Conservation (phyloP, 2,329 filamentous ascomycete genomes). For the Elsinoe fawcettii region DNA sequence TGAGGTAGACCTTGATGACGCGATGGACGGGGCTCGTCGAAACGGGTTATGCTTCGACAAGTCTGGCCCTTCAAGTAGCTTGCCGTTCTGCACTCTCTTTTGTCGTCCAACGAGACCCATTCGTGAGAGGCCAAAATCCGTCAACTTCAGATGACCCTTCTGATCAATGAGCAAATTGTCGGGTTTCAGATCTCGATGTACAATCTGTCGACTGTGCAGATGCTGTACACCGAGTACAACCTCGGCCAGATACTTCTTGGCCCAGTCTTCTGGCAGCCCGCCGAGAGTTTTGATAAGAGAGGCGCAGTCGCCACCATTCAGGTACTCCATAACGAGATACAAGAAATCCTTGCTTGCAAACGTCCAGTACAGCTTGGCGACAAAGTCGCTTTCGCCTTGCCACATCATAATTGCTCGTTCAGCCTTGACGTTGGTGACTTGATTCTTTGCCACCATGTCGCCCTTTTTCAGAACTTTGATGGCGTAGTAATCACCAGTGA, state of each 20-base stretch:
- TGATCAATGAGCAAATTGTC: conserved; percentile 97
- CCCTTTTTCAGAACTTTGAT: conserved; percentile 98
- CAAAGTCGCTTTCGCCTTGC: conserved; percentile 98
- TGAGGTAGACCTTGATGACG: conserved; percentile 86
- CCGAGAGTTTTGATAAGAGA: conserved; percentile 92
- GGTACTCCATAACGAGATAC: conserved; percentile 97
- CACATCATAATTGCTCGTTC: conserved; percentile 99
- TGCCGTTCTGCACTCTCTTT: conserved; percentile 78
- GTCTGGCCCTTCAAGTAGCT: conserved; percentile 77
- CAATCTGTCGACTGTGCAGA: conserved; percentile 86
- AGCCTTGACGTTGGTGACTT: conserved; percentile 97
- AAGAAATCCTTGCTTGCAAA: conserved; percentile 99
- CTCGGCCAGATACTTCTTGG: conserved; percentile 93
- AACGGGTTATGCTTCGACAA: conserved; percentile 89
- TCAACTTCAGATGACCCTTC: conserved; percentile 91
- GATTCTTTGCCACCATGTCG: conserved; percentile 99
- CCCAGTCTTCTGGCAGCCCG: conserved; percentile 92
- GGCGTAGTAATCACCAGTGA: conserved; percentile 94
- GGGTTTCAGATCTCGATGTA: conserved; percentile 93
- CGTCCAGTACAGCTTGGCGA: conserved; percentile 98
- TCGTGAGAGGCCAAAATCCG: conserved; percentile 91
- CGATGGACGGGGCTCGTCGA: conserved; percentile 72
- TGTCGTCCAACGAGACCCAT: conserved; percentile 97
- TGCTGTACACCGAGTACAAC: conserved; percentile 96
- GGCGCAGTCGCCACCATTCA: conserved; percentile 95